Evolutionary conservation across 2,329 filamentous ascomycete species (phyloP), one percentile per base, ranked within the genome.

Genomic region (Diaporthe capsici): DNA sequence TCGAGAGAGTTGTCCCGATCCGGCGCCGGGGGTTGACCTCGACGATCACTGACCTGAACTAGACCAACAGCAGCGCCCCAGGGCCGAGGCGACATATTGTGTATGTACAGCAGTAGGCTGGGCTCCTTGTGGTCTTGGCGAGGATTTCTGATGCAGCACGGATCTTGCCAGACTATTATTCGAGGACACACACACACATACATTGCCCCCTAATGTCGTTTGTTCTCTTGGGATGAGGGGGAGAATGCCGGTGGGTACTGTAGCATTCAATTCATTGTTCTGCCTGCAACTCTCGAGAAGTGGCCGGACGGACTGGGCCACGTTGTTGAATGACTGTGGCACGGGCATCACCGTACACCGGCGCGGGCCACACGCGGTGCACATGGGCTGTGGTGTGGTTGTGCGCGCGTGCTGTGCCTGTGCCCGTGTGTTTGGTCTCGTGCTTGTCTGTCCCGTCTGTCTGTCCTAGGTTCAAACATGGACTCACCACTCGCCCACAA

Each of bases 121-220:
- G 42, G 61, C 42, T 17, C 17, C 39, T 34, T 49, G 61, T 34
- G 15, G 61, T 28, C 61, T 65, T 65, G 61, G 61, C 61, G 61
- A 65, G 61, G 42, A 49, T 65, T 65, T 65, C 20, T 65, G 61
- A 65, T n/a, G 61, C 61, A 65, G 42, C 42, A 49, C 61, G 17
- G 42, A 47, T 47, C 10, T 47, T 65, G 4, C 42, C 25, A 49
- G 42, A 25, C 34, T 20, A 22, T 44, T 63, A 44, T 28, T 63
- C 60, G 60, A 63, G 60, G 25, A 31, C 39, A 31, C 15, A 20
- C 37, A 20, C n/a, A 57, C 28, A 57, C 12, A 31, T 31, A 34
- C 28, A 34, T 58, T 58, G 55, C 25, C 17, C 60, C 42, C 42
- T 49, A 49, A 49, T 65, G 37, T 65, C 42, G 42, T 65, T 17